Conservation (phyloP, 2,329 filamentous ascomycete genomes). For the Corynespora cassiicola region DNA sequence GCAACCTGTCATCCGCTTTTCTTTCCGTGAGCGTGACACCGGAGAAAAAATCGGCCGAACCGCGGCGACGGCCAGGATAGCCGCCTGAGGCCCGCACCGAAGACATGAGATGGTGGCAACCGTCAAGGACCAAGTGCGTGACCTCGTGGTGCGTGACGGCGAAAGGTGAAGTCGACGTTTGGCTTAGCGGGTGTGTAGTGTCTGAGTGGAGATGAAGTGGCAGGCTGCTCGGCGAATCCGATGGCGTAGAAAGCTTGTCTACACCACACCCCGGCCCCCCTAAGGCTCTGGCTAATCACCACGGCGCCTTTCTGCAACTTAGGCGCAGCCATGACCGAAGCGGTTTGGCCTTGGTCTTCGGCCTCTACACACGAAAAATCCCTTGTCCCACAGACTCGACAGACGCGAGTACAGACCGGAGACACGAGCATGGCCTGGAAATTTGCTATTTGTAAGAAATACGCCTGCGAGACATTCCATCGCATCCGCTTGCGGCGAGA, state of each 20-base stretch:
- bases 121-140: constrained; percentile 7
- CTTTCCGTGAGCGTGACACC: background rate
- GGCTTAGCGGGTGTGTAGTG: constrained; percentile 6
- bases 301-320: constrained; percentile 11
- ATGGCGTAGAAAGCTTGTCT: constrained; percentile 18
- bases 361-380: background rate
- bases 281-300: constrained; percentile 22
- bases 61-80: background rate
- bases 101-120: constrained; percentile 8
- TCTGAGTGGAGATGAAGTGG: constrained; percentile 20
- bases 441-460: too few relatives aligned
- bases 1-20: constrained; percentile 3
- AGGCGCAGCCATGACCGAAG: constrained; percentile 9
- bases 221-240: constrained; percentile 23
- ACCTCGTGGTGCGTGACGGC: constrained; percentile 1
- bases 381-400: constrained; percentile 8
- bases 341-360: constrained; percentile 6
- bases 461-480: too few relatives aligned
- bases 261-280: constrained; percentile 6
- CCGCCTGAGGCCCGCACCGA: background rate
- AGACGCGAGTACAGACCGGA: constrained; percentile 1
- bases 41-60: background rate
- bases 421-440: background rate
- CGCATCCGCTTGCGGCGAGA: too few relatives aligned
- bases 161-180: constrained; percentile 13